phyloP scores from a whole-genome alignment of 2,329 filamentous ascomycete species.

The Metarhizium anisopliae region DNA sequence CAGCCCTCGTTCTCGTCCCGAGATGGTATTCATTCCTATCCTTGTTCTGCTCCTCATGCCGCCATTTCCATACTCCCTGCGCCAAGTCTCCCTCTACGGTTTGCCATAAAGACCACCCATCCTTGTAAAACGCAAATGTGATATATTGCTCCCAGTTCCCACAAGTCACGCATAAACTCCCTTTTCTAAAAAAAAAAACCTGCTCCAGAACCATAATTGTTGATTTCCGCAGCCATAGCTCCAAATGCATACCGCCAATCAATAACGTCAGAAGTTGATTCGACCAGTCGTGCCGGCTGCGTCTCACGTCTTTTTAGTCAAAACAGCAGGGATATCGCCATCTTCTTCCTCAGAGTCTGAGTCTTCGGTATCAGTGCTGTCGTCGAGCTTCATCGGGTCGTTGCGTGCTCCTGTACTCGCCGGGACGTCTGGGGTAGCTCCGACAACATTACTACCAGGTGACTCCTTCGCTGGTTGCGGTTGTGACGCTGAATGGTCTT shows the following conservation, averaged over 20 bases:
- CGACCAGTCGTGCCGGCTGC: neutral
- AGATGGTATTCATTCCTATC: no score
- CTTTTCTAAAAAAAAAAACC: no score
- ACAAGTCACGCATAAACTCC: no score
- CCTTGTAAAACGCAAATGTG: no score
- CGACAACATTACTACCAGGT: neutral
- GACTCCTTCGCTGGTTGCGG: slow-evolving; percentile 3
- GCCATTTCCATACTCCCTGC: no score
- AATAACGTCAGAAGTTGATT: neutral
- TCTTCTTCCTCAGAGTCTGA: slow-evolving; percentile 9
- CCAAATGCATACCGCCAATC: neutral
- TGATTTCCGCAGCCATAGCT: no score
- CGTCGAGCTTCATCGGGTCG: slow-evolving; percentile 16
- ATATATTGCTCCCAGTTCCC: no score
- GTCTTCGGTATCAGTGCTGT: slow-evolving; percentile 3
- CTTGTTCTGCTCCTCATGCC: no score
- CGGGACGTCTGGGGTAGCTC: neutral
- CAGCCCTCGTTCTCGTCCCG: no score
- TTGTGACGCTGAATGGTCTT: neutral
- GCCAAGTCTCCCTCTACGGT: no score
- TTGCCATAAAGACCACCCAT: no score
- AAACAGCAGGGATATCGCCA: slow-evolving; percentile 20
- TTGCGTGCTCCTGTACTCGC: slow-evolving; percentile 10
- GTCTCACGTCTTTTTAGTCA: neutral
- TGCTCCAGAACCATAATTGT: no score